Base-by-base conservation (phyloP, 805 yeast genomes). In the Suhomyces emberorum region DNA sequence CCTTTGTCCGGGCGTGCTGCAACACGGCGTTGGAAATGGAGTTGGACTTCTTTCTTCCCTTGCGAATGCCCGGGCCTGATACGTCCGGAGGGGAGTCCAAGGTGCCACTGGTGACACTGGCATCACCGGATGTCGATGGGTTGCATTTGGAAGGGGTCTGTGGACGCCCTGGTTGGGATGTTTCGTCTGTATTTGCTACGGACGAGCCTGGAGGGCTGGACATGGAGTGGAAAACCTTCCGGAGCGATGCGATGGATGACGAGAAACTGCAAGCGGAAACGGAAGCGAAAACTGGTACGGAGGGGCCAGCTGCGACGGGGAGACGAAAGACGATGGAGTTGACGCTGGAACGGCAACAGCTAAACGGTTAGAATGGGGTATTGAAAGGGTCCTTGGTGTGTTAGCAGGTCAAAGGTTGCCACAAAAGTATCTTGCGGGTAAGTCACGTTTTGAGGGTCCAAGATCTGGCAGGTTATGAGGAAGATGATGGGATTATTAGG, bases 1-100 rank as follows among this genome's bases (percentile, higher is more conserved):
- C 32, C 16, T 41, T 39, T 11, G 38, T 40, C 14, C 54, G 42
- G 40, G 51, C 54, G 21, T 49, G 50, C 34, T 43, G 51, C 18
- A 55, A 46, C 16, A 52, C 46, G 19, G 54, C 60, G 35, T 54
- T 55, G 33, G 54, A 47, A 15, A 55, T 51, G n/a, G 57, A 48
- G 29, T 49, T 44, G 28, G 59, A 47, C 29, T 44, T 43, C 19
- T 29, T 24, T 25, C 48, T 39, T 20, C 41, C 35, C 18, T 21
- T 31, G 15, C 12, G 23, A 17, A 9, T 21, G 14, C 14, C 6
- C 31, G 22, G 22, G 7, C 22, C 19, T 15, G 15, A 16, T 5
- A 16, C 22, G 22, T n/a, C 19, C 31, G 20, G 31, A 16, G 14
- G 12, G 8, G 28, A n/a, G 28, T 10, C 8, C 9, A n/a, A 25